These are phyloP conservation scores for Isatis tinctoria DNA, from an alignment of 345 rosid genomes.

Conservation along the genomic window DNA sequence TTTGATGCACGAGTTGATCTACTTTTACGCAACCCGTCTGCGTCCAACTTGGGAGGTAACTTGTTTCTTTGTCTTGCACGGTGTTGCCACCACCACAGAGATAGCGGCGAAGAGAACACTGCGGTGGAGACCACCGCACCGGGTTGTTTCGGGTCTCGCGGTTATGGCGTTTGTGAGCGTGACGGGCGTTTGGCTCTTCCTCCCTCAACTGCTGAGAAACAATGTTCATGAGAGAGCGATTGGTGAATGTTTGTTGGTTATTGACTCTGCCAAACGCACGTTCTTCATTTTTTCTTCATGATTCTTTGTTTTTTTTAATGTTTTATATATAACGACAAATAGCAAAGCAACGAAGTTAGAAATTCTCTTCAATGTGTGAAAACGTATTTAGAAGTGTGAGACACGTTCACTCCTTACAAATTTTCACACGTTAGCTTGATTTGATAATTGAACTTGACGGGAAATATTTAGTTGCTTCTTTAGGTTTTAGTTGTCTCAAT, in stretches of 20 bases:
- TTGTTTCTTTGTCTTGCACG: conserved; percentile 59
- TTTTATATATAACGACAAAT: too few relatives aligned
- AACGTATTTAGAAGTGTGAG: neutral
- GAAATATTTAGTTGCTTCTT: neutral
- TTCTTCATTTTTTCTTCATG: neutral
- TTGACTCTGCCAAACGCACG: conserved; percentile 21
- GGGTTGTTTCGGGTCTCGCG: conserved; percentile 35
- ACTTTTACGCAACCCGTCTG: conserved; percentile 37
- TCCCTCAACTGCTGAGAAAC: conserved; percentile 47
- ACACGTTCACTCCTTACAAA: neutral
- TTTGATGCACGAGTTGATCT: conserved; percentile 62
- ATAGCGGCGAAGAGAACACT: conserved; percentile 37
- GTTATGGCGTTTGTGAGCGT: conserved; percentile 39
- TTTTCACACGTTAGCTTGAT: neutral
- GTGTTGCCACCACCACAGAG: conserved; percentile 46
- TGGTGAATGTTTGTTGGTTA: conserved; percentile 27
- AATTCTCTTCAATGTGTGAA: neutral
- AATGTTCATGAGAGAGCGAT: conserved; percentile 38
- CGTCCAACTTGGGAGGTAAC: conserved; percentile 78
- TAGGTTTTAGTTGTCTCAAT: neutral
- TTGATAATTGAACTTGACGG: neutral
- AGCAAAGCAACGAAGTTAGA: neutral
- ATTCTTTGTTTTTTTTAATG: neutral
- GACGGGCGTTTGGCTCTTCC: conserved; percentile 49
- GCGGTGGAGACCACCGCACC: conserved; percentile 29